phyloP scores from a whole-genome alignment of 2,329 filamentous ascomycete species.

The Geosmithia flava region DNA sequence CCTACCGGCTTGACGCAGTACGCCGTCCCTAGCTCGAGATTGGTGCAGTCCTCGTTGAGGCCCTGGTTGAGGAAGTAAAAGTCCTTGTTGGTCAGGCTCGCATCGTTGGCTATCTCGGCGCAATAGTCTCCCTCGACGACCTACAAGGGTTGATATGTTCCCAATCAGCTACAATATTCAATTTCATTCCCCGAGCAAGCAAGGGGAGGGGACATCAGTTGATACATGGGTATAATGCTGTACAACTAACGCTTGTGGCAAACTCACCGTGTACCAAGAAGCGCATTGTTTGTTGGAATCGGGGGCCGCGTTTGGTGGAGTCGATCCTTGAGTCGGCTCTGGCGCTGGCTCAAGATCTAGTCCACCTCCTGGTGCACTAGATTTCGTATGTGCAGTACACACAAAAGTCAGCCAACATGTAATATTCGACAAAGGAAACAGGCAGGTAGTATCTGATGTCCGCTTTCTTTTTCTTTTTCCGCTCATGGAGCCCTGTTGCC shows the following conservation, averaged over 20 bases:
- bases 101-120: conserved; percentile 15
- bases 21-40: conserved; percentile 13
- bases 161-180: too few species aligned
- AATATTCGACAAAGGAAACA: not conserved
- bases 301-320: not conserved
- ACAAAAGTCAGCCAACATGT: not conserved
- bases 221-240: too few species aligned
- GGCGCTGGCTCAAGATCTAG: not conserved
- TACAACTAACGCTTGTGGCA: too few species aligned
- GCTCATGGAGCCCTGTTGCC: too few species aligned
- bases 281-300: not conserved
- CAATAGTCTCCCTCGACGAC: conserved; percentile 19
- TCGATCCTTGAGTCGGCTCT: not conserved
- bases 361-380: not conserved
- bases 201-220: too few species aligned
- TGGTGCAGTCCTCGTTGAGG: conserved; percentile 19
- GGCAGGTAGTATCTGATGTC: too few species aligned
- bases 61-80: conserved; percentile 19
- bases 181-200: too few species aligned
- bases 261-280: not conserved
- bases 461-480: too few species aligned
- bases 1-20: conserved; percentile 21
- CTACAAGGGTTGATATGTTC: too few species aligned
- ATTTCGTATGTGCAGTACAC: too few species aligned
- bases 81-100: conserved; percentile 15